Conservation (phyloP, 2,329 filamentous ascomycete genomes). For the Pseudopithomyces chartarum region DNA sequence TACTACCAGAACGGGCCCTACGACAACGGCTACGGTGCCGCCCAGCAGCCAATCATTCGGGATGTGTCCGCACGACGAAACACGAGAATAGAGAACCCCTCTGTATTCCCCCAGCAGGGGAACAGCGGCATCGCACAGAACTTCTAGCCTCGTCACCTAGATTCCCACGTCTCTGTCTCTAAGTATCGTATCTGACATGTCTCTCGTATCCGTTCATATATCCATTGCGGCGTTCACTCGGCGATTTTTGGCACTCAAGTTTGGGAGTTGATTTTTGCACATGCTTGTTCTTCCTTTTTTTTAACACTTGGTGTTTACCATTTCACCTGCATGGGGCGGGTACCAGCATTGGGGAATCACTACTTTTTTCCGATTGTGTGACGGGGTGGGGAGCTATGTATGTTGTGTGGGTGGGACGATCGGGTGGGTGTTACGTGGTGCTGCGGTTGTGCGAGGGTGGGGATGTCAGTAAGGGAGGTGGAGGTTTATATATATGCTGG, state of each 20-base stretch:
- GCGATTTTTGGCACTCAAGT: conserved; percentile 3
- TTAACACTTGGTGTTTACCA: too few species aligned
- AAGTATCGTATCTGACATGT: conserved; percentile 2
- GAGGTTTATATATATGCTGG: too few species aligned
- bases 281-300: too few species aligned
- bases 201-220: conserved; percentile 1
- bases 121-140: conserved; percentile 96
- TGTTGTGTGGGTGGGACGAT: too few species aligned
- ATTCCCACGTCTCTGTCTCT: not conserved
- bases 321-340: conserved; percentile 3
- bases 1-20: conserved; percentile 64
- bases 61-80: conserved; percentile 92
- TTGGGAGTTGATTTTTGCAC: not conserved
- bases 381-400: too few species aligned
- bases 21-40: conserved; percentile 58
- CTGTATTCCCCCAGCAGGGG: conserved; percentile 85
- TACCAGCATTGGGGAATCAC: not conserved
- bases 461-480: too few species aligned
- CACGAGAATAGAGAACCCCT: conserved; percentile 90
- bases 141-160: conserved; percentile 62
- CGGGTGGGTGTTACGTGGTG: too few species aligned
- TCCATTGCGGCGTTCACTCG: conserved; percentile 1
- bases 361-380: too few species aligned
- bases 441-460: too few species aligned
- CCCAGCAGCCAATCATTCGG: conserved; percentile 78